Evolutionary conservation across 805 yeast species (phyloP).

Genomic region (Teunomyces atbi): DNA sequence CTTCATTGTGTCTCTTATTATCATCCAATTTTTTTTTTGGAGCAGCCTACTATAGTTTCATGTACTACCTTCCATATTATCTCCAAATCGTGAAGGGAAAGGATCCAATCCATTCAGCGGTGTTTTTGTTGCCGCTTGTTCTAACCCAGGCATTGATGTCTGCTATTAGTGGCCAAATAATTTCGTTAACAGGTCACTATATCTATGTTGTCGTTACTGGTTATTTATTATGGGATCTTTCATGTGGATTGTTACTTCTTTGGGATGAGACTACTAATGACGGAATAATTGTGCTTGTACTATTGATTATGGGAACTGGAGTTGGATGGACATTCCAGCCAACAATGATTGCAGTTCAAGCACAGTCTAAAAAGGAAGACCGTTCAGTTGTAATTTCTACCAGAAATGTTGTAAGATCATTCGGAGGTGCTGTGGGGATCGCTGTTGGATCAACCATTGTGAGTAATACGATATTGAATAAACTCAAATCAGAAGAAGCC

Average conservation of each 20-base stretch:
- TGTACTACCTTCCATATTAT: conserved; percentile 49
- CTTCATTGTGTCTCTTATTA: conserved; percentile 31
- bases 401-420: conserved; percentile 54
- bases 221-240: conserved; percentile 39
- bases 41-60: conserved; percentile 44
- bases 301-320: conserved; percentile 34
- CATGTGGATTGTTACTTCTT: conserved; percentile 37
- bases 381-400: conserved; percentile 59
- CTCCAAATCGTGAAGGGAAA: conserved; percentile 45
- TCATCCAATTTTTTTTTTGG: conserved; percentile 47
- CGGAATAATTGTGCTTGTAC: conserved; percentile 31
- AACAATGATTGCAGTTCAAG: conserved; percentile 54
- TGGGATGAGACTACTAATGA: conserved; percentile 29
- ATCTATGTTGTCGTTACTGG: conserved; percentile 42
- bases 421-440: conserved; percentile 63
- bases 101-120: conserved; percentile 39
- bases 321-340: conserved; percentile 55
- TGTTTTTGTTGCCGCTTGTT: conserved; percentile 45
- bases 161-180: conserved; percentile 44
- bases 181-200: conserved; percentile 44
- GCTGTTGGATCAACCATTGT: conserved; percentile 45
- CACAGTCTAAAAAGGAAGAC: conserved; percentile 49
- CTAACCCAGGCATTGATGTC: conserved; percentile 42
- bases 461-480: conserved; percentile 31
- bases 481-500: conserved; percentile 12